A percentile compares a stretch with the other conserved stretches of the same genome.
Conservation (phyloP, 768 basidiomycete genomes). For the Boletus bicolor region DNA sequence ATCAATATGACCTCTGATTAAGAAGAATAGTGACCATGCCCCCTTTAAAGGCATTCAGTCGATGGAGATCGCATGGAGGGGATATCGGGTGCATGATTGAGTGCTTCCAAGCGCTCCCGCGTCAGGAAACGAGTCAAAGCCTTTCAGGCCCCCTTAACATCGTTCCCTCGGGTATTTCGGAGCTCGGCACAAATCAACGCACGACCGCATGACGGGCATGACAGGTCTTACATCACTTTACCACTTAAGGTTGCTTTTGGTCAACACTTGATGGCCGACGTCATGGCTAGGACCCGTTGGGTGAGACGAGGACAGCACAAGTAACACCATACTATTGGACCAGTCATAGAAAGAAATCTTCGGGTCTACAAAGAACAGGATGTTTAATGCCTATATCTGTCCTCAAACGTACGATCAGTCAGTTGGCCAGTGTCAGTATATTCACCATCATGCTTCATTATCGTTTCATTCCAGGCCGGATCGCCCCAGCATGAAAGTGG, state of each 20-base stretch:
- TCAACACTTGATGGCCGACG: background rate
- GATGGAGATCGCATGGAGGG: too few species aligned
- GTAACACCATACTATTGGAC: background rate
- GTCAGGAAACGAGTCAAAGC: background rate
- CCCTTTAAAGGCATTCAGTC: background rate
- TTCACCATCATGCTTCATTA: too few species aligned
- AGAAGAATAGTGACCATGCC: background rate
- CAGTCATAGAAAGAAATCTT: background rate
- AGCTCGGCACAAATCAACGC: background rate
- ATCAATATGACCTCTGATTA: background rate
- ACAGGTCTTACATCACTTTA: background rate
- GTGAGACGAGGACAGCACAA: background rate
- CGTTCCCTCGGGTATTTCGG: conserved; percentile 2
- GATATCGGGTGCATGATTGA: background rate
- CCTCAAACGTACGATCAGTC: background rate
- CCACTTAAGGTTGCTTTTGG: background rate
- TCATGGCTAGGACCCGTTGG: background rate
- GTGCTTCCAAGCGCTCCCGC: background rate
- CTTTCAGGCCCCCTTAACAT: background rate
- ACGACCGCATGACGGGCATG: background rate
- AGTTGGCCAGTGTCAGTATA: background rate
- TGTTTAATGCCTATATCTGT: background rate
- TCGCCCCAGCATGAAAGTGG: background rate
- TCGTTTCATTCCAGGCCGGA: too few species aligned
- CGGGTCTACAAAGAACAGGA: background rate